Evolutionary conservation across 768 basidiomycete species (phyloP), one percentile per base, ranked within the genome.

Genomic region (Panaeolus papilionaceus): DNA sequence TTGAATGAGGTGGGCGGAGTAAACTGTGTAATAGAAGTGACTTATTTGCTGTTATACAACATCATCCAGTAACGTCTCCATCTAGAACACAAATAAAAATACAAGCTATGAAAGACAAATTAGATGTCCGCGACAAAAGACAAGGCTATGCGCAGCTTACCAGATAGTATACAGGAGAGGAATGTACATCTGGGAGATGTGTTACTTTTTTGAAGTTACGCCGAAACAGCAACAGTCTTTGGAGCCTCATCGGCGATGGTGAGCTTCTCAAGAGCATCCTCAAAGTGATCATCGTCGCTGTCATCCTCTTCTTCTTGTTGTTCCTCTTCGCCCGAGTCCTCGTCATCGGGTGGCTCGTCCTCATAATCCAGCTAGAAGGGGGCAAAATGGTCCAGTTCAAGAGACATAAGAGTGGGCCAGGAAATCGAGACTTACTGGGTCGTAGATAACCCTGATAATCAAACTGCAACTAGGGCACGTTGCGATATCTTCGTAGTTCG

Each of bases 401-500:
- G 14, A 58, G 62, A 6, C 26, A 66, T 44, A 45, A 58, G 69
- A 64, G 51, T 40, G 10, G 54, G 1, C 16, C 33, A 33, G 33
- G 33, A 33, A 33, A 33, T 8, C 12, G 65, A 69, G 40, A 86
- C 93, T 75, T 75, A 98, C 97, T 61, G 95, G 96, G 77, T 99
- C 97, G 78, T 91, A 99, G 51, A 99, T 87, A 49, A 99, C 92
- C 65, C 97, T 83, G 62, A 99, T 94, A 38, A 98, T 86, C 26
- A 99, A 83, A 70, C 94, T 96, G 73, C 98, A 99, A 77, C 94
- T 96, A 0, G 98, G 98, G 82, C 98, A 99, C 63, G 88, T 96
- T 26, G 96, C 97, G 58, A 96, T 89, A 76, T 99, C 98, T 73
- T 98, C 98, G 65, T 88, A 98, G 71, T 95, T 83, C 54, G 89